phyloP scores from a whole-genome alignment of 192 early-diverging fungal genomes.

The Radiomyces spectabilis region DNA sequence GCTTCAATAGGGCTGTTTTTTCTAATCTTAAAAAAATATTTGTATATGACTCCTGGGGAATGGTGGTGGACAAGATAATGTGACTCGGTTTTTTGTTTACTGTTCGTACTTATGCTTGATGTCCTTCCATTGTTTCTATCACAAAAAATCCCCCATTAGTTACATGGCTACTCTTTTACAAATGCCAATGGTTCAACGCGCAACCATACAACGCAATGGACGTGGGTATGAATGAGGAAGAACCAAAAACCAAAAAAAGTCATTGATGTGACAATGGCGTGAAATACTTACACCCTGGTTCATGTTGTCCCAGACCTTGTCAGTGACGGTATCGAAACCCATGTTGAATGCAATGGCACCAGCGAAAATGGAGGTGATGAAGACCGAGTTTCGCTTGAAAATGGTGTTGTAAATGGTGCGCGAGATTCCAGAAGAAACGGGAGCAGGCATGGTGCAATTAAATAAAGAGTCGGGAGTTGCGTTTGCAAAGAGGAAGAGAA shows the following conservation, averaged over 20 bases:
- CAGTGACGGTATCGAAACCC: constrained; percentile 53
- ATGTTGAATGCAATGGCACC: constrained; percentile 69
- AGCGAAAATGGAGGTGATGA: constrained; percentile 58
- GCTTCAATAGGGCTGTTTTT: too few relatives aligned
- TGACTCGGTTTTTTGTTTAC: too few relatives aligned
- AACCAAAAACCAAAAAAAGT: not conserved
- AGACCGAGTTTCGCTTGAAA: constrained; percentile 67
- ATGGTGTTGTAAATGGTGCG: constrained; percentile 51
- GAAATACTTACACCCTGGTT: constrained; percentile 69
- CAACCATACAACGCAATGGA: too few relatives aligned
- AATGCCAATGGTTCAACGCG: not conserved
- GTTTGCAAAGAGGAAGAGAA: constrained; percentile 8
- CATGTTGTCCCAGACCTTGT: constrained; percentile 58
- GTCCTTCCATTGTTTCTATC: constrained; percentile 81
- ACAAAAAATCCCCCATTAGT: not conserved
- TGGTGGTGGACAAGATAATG: too few relatives aligned
- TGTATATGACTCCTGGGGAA: too few relatives aligned
- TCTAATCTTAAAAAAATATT: too few relatives aligned
- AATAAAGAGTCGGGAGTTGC: not conserved
- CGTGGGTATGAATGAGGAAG: not conserved
- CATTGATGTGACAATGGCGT: not conserved
- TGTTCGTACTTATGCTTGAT: constrained; percentile 59
- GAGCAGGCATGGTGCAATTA: constrained; percentile 13
- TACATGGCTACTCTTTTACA: not conserved
- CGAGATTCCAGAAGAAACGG: constrained; percentile 11